These are phyloP conservation scores for Arthrobotrys entomopaga DNA, from an alignment of 2,329 filamentous ascomycete species.

Conservation along the genomic window DNA sequence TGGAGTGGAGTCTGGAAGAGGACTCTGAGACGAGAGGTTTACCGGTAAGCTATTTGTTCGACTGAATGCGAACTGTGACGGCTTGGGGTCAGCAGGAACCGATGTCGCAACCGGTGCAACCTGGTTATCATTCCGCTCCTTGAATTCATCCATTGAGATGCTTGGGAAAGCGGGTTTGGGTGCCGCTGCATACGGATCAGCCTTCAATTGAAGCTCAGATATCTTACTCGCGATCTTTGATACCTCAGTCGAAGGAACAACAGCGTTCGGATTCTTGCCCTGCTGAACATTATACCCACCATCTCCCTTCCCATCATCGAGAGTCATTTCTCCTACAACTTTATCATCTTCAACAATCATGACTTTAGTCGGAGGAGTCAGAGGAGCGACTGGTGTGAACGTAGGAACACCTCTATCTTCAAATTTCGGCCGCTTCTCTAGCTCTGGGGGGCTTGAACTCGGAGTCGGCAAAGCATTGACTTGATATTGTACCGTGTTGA, in stretches of 20 bases:
- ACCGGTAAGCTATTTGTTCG: conserved; percentile 49
- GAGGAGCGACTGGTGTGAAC: conserved; percentile 39
- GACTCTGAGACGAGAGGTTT: conserved; percentile 26
- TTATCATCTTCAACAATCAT: conserved; percentile 52
- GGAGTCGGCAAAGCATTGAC: conserved; percentile 48
- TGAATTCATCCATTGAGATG: conserved; percentile 50
- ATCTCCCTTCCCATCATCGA: conserved; percentile 41
- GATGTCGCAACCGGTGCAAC: conserved; percentile 3
- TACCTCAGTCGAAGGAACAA: conserved; percentile 44
- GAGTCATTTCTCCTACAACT: conserved; percentile 41
- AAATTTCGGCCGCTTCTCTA: conserved; percentile 51
- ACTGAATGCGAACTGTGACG: conserved; percentile 36
- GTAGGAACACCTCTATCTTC: conserved; percentile 47
- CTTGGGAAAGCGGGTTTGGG: conserved; percentile 45
- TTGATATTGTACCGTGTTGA: conserved; percentile 46
- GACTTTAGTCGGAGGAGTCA: conserved; percentile 52
- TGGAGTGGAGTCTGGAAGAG: not conserved
- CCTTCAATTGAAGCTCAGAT: conserved; percentile 51
- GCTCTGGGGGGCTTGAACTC: conserved; percentile 43
- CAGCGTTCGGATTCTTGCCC: conserved; percentile 43
- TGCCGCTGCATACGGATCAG: conserved; percentile 36
- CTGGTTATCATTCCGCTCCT: conserved; percentile 39
- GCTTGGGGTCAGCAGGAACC: conserved; percentile 4
- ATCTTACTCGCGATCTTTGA: conserved; percentile 51
- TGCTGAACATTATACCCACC: conserved; percentile 47